phyloP scores from a whole-genome alignment of 768 basidiomycete species.

The Amanita jacksonii region DNA sequence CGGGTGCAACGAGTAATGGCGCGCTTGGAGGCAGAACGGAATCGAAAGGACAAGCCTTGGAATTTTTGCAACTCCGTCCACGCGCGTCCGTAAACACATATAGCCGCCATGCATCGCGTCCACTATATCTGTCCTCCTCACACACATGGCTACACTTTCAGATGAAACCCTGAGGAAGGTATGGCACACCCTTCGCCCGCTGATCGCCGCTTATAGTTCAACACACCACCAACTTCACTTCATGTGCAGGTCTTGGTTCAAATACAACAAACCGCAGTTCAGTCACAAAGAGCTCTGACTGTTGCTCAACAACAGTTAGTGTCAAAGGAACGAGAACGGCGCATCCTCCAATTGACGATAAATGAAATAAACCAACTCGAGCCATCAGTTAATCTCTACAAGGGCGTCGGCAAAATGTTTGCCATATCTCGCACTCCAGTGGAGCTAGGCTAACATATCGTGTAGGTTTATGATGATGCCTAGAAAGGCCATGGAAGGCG shows the following conservation, averaged over 20 bases:
- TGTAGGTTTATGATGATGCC: slow-evolving; percentile 87
- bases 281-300: slow-evolving; percentile 73
- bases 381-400: slow-evolving; percentile 76
- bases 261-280: slow-evolving; percentile 85
- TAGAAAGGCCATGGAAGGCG: slow-evolving; percentile 65
- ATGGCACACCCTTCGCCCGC: too few relatives aligned
- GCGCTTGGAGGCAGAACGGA: slow-evolving; percentile 8
- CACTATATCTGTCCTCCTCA: background rate
- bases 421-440: slow-evolving; percentile 14
- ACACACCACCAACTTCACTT: background rate
- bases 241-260: slow-evolving; percentile 71
- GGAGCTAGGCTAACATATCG: background rate
- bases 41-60: slow-evolving; percentile 8
- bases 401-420: slow-evolving; percentile 94
- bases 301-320: slow-evolving; percentile 66
- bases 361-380: slow-evolving; percentile 68
- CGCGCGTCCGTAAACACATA: background rate
- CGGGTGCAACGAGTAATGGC: slow-evolving; percentile 1
- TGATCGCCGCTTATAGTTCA: too few relatives aligned
- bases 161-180: slow-evolving; percentile 85
- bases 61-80: slow-evolving; percentile 22
- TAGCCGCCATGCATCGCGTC: background rate
- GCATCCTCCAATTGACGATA: slow-evolving; percentile 83
- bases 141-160: slow-evolving; percentile 27
- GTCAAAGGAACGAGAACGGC: slow-evolving; percentile 80